Conservation (phyloP, 345 rosid species). For the Tarenaya hassleriana region DNA sequence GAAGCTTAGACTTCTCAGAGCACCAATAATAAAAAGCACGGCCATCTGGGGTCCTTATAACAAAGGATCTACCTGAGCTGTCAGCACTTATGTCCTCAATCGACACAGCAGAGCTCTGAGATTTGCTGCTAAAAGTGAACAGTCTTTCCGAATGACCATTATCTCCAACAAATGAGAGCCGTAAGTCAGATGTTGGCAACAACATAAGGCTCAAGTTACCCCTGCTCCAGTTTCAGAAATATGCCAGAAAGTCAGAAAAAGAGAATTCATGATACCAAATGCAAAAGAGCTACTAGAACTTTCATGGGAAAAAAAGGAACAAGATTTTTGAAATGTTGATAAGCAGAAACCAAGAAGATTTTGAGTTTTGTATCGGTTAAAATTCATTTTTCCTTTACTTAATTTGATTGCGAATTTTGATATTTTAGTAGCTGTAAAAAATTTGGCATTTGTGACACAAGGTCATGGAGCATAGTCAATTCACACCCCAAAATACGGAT, state of each 20-base stretch:
- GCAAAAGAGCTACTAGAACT: background rate
- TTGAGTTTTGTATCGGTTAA: too few species aligned
- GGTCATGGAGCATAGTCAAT: background rate
- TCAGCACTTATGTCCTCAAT: slow-evolving; percentile 65
- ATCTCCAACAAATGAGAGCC: slow-evolving; percentile 76
- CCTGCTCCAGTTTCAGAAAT: slow-evolving; percentile 38
- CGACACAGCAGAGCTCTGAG: slow-evolving; percentile 40
- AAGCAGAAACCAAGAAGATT: too few species aligned
- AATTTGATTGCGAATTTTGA: too few species aligned
- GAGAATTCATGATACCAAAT: slow-evolving; percentile 3
- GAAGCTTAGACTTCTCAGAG: slow-evolving; percentile 82
- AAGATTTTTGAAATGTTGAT: too few species aligned
- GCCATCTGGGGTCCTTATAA: slow-evolving; percentile 47
- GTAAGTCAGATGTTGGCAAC: slow-evolving; percentile 81
- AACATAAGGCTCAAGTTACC: slow-evolving; percentile 71
- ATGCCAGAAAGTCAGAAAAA: slow-evolving; percentile 4
- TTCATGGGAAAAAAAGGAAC: too few species aligned
- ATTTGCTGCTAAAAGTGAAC: slow-evolving; percentile 46
- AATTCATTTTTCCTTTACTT: too few species aligned
- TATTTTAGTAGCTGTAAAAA: too few species aligned
- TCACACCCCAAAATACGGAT: background rate
- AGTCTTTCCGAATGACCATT: slow-evolving; percentile 68
- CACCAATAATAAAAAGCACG: slow-evolving; percentile 76
- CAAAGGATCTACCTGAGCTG: slow-evolving; percentile 81
- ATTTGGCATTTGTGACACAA: slow-evolving; percentile 1